Base-by-base conservation (phyloP, 2,329 filamentous ascomycete genomes). In the Chaetomiaceae sp. region DNA sequence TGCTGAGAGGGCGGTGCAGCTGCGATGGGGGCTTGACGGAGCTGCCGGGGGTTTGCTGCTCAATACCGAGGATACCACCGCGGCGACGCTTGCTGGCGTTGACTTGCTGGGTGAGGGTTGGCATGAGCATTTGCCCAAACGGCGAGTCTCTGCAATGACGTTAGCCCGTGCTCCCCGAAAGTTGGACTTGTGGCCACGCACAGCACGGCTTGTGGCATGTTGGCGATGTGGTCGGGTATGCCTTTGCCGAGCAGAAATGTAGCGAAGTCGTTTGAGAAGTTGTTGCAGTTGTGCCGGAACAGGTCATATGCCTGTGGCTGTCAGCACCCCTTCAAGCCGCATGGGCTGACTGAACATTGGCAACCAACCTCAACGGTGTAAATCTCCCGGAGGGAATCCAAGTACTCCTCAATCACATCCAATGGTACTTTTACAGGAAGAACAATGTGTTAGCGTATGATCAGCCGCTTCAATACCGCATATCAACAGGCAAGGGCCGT, bases 211-310 rank as follows among this genome's bases (percentile, higher is more conserved):
- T 89, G 77, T 0, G 91, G 91, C 62, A 97, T 82, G 55, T 84
- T 88, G 24, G 80, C 78, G 55, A 98, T 97, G 58, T 95, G 83
- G 1, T 83, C 77, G 0, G 93, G 93, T 49, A 97, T 97, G 3
- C 88, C 86, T 56, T 83, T 86, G 18, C 93, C 91, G 1, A 96
- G 72, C 0, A 97, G 72, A 53, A 97, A 97, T 65, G 87, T 93
- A 52, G 88, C 74, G 55, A 97, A 83, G 51, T 95, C 89, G 60
- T 97, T 91, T 3, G 86, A 88, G 66, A 97, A 98, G 65, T 96
- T 96, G 69, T 97, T 98, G 71, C 91, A 97, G 63, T 98, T 98
- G 66, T 96, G 89, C 58, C 70, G 87, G 64, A 78, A 95, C 5
- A 96, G 70, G 61, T 96, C 88, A 60, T 97, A 97, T 1, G 87